phyloP scores from a whole-genome alignment of 495 filamentous ascomycete genomes.

The Bacidia gigantensis region DNA sequence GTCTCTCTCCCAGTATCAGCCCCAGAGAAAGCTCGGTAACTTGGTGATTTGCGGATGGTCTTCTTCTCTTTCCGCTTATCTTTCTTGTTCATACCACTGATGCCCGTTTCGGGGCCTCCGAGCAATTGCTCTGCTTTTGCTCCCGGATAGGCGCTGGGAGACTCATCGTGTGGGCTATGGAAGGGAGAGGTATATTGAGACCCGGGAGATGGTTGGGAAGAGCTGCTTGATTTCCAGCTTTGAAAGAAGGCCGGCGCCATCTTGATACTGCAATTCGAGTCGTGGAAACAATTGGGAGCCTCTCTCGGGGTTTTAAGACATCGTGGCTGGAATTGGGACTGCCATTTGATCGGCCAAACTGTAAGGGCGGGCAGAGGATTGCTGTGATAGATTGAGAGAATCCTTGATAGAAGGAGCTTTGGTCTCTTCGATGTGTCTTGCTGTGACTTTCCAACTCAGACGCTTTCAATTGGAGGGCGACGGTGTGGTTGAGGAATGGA shows the following conservation, averaged over 20 bases:
- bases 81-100: slow-evolving; percentile 10
- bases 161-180: slow-evolving; percentile 8
- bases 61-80: slow-evolving; percentile 7
- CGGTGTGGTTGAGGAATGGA: neutral
- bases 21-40: slow-evolving; percentile 18
- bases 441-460: neutral
- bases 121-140: slow-evolving; percentile 16
- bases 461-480: neutral
- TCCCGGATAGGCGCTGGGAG: slow-evolving; percentile 14
- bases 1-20: slow-evolving; percentile 13
- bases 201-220: slow-evolving; percentile 7
- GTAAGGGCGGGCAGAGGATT: too few species aligned
- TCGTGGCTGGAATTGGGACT: too few species aligned
- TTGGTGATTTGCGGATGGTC: slow-evolving; percentile 14
- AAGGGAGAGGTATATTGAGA: slow-evolving; percentile 5
- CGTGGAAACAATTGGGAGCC: neutral
- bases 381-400: too few species aligned
- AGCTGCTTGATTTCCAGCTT: slow-evolving; percentile 12
- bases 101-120: slow-evolving; percentile 8
- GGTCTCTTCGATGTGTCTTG: too few species aligned
- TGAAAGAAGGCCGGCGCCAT: slow-evolving; percentile 18
- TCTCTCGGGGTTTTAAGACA: too few species aligned
- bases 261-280: neutral
- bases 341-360: too few species aligned
- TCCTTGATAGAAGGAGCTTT: too few species aligned